Percentiles rank a stretch among this genome's conserved stretches.
phyloP scores from a whole-genome alignment of 2,329 filamentous ascomycete genomes.

The Epicoccum sorghinum region DNA sequence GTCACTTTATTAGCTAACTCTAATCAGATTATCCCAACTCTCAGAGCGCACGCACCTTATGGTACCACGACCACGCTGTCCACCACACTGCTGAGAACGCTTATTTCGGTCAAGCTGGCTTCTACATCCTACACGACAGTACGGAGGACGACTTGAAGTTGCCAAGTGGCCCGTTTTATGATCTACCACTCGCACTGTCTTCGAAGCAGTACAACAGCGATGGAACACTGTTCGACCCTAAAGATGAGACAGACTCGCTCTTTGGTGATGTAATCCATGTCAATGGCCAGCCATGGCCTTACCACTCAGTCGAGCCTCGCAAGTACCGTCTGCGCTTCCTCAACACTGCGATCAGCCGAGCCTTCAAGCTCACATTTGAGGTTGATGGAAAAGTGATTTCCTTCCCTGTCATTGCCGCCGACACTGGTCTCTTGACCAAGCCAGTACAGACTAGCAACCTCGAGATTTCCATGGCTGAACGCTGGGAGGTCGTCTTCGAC shows the following conservation, averaged over 20 bases:
- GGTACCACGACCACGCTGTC: constrained; percentile 59
- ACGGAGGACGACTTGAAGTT: constrained; percentile 58
- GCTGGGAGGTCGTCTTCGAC: constrained; percentile 66
- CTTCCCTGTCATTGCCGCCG: constrained; percentile 63
- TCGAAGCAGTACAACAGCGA: constrained; percentile 62
- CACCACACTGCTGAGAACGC: constrained; percentile 61
- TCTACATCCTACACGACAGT: constrained; percentile 62
- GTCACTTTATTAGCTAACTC: constrained; percentile 1
- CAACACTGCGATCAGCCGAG: constrained; percentile 49
- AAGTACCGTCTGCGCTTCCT: constrained; percentile 65
- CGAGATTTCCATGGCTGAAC: constrained; percentile 62
- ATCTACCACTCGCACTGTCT: constrained; percentile 60
- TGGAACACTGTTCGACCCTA: constrained; percentile 58
- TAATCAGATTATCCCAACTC: constrained; percentile 60
- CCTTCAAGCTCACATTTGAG: constrained; percentile 59
- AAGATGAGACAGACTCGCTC: constrained; percentile 55
- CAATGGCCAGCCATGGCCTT: constrained; percentile 67
- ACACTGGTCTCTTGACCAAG: constrained; percentile 51
- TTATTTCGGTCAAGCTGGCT: constrained; percentile 64
- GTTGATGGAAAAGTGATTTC: constrained; percentile 49
- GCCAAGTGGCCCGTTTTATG: constrained; percentile 58
- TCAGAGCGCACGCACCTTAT: constrained; percentile 60
- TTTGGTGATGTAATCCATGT: constrained; percentile 66
- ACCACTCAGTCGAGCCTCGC: constrained; percentile 62
- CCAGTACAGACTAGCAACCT: constrained; percentile 55